Evolutionary conservation across 2,329 filamentous ascomycete genomes (phyloP).

Genomic region (Neofusicoccum kwambonambiense): DNA sequence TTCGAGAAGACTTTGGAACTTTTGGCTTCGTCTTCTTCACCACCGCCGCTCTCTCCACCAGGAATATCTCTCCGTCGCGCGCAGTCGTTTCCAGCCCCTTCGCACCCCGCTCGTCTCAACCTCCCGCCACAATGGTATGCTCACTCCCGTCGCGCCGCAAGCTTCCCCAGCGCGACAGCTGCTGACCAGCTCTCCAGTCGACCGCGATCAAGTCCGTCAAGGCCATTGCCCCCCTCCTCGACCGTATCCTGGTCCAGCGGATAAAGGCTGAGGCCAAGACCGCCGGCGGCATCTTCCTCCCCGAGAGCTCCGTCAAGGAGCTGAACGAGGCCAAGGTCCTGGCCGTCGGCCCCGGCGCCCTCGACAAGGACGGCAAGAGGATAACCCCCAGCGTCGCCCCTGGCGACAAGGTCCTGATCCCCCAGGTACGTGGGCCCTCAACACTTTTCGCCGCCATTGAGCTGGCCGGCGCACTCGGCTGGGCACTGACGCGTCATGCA

Average conservation of each 20-base stretch:
- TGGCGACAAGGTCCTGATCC: conserved; percentile 94
- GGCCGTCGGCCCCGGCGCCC: conserved; percentile 83
- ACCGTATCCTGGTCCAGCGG: conserved; percentile 97
- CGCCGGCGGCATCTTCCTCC: conserved; percentile 93
- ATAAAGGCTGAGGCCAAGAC: conserved; percentile 97
- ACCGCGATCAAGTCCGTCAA: conserved; percentile 88
- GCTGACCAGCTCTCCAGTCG: conserved; percentile 24
- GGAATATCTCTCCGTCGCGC: not conserved
- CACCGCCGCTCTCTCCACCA: not conserved
- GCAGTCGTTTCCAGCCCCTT: not conserved
- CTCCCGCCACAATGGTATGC: conserved; percentile 20
- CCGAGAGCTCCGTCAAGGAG: conserved; percentile 95
- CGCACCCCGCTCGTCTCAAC: no score
- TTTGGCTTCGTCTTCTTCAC: conserved; percentile 8
- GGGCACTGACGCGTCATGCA: conserved; percentile 36
- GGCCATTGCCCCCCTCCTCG: conserved; percentile 89
- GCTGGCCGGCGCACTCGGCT: not conserved
- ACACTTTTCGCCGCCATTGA: not conserved
- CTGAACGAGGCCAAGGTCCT: conserved; percentile 96
- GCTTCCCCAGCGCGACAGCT: not conserved
- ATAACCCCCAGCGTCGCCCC: conserved; percentile 76
- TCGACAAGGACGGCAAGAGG: conserved; percentile 88
- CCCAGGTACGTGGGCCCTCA: conserved; percentile 64
- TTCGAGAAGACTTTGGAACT: conserved; percentile 13
- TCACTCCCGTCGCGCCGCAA: not conserved